These are phyloP conservation scores for Penicillium sp. DNA, from an alignment of 2,329 filamentous ascomycete genomes.

Conservation along the genomic window DNA sequence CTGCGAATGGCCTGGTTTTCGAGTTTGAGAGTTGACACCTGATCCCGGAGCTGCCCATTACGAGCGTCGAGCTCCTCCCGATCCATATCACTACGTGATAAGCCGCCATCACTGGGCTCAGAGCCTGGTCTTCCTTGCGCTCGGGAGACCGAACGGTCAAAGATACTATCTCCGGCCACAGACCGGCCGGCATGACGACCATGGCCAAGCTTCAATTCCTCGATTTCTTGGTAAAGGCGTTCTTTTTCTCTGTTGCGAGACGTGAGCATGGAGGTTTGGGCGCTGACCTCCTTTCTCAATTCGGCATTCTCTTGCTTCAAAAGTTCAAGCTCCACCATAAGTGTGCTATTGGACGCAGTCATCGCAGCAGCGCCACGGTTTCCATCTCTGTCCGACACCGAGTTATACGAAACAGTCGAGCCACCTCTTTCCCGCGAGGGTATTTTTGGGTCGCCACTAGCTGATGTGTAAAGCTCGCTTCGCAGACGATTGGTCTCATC, in stretches of 20 bases:
- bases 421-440: conserved; percentile 34
- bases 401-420: conserved; percentile 42
- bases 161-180: conserved; percentile 77
- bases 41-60: conserved; percentile 80
- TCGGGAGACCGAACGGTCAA: conserved; percentile 91
- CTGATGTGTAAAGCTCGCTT: conserved; percentile 37
- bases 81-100: conserved; percentile 72
- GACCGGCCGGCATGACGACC: conserved; percentile 64
- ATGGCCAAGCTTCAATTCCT: conserved; percentile 87
- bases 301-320: conserved; percentile 91
- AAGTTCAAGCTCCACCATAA: conserved; percentile 81
- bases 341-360: conserved; percentile 64
- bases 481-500: conserved; percentile 77
- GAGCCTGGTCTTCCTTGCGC: conserved; percentile 74
- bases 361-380: conserved; percentile 43
- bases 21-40: conserved; percentile 80
- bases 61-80: conserved; percentile 84
- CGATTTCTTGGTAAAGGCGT: conserved; percentile 91
- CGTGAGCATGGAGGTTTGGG: conserved; percentile 95
- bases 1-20: conserved; percentile 86
- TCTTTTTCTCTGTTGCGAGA: conserved; percentile 95
- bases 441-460: conserved; percentile 30
- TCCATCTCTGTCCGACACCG: conserved; percentile 35
- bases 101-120: conserved; percentile 65
- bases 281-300: conserved; percentile 84